phyloP scores from a whole-genome alignment of 371 early-diverging fungal species.

The Mucor circinelloides region DNA sequence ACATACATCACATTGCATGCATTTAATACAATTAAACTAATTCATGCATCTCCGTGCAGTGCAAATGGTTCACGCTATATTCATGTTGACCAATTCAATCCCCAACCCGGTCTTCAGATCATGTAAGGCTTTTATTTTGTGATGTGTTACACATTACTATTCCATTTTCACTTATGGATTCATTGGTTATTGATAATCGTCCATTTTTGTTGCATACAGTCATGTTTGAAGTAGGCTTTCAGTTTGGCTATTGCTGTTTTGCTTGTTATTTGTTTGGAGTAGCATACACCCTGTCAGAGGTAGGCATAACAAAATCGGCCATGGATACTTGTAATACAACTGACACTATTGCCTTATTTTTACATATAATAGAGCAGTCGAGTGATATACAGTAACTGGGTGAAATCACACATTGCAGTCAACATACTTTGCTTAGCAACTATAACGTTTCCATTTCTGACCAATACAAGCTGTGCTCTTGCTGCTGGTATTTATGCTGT shows the following conservation, averaged over 20 bases:
- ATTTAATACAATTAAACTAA: constrained; percentile 6
- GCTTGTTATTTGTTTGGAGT: constrained; percentile 19
- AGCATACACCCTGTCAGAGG: constrained; percentile 19
- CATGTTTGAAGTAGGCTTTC: constrained; percentile 7
- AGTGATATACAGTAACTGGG: constrained; percentile 15
- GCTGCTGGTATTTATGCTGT: constrained; percentile 5
- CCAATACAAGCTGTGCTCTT: constrained; percentile 7
- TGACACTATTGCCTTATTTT: background rate
- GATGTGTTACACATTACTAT: constrained; percentile 12
- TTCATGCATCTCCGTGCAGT: constrained; percentile 10
- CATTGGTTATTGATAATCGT: background rate
- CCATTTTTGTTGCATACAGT: constrained; percentile 6
- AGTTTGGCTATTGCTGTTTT: constrained; percentile 15
- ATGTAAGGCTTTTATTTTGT: constrained; percentile 17
- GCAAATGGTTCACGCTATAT: constrained; percentile 7
- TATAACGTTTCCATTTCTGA: constrained; percentile 4
- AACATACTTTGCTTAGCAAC: constrained; percentile 6
- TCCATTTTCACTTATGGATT: background rate
- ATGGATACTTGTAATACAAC: background rate
- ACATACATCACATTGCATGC: background rate
- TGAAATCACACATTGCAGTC: constrained; percentile 9
- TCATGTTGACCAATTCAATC: constrained; percentile 16
- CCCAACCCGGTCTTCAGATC: constrained; percentile 17
- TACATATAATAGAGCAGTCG: constrained; percentile 4
- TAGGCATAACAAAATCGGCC: background rate